Evolutionary conservation across 2,329 filamentous ascomycete species (phyloP), one percentile per base, ranked within the genome.

Genomic region (Zalaria sp.): DNA sequence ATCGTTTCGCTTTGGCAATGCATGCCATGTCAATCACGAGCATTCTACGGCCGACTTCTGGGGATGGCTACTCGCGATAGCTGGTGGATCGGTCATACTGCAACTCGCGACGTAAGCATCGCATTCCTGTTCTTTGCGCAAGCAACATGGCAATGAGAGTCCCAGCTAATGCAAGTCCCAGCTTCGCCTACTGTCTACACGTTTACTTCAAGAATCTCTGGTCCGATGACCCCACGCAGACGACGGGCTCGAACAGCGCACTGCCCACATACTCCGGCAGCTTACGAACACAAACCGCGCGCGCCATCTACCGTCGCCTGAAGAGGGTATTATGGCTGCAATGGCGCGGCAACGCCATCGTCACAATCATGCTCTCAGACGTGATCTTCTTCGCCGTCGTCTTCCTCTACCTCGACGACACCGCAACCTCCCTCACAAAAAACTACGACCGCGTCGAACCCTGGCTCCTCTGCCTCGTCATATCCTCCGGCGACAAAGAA

Each of bases 341-440:
- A 61, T 98, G 91, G 91, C 77, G 89, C 51, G 89, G 88, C 36
- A 89, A 95, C 46, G 76, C 79, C 35, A 84, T 96, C 46, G 87
- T 95, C 9, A 68, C 93, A 40, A 81, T 95, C 57, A 93, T 96
- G 51, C 75, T 95, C 44, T 75, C 77, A 45, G 88, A 96, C 57
- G 86, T 96, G 47, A 79, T 95, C 53, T 94, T 94, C 70, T 95
- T 96, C 62, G 81, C 88, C 2, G 70, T 94, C 37, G 74, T 94
- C 42, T 96, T 96, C 57, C 81, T 96, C 38, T 84, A 85, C 57
- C 75, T 94, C 55, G 83, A 93, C 61, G 81, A 81, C 51, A 73
- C 82, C 25, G 72, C 83, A 8, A 64, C 75, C 5, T 52, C 64
- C 40, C 72, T 73, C 3, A 62, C 73, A 18, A 69, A 73, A 34